Base-by-base conservation (phyloP, 345 rosid genomes). In the Acer saccharum region DNA sequence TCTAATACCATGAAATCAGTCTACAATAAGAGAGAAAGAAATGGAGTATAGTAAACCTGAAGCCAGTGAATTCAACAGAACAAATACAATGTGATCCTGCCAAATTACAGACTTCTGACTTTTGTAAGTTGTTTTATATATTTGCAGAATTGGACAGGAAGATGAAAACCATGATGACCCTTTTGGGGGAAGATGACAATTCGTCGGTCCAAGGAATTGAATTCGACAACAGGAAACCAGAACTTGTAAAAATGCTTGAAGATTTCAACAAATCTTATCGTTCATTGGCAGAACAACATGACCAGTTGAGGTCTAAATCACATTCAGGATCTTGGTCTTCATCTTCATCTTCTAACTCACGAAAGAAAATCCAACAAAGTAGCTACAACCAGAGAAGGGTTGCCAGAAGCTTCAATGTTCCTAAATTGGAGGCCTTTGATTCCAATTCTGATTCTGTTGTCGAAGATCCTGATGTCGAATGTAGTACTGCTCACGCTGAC, bases 131-230 rank as follows among this genome's bases (percentile, higher is more conserved):
- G 27, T 18, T 25, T 58, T 10, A 7, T 77, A 2, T 46, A 11
- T 71, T 46, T 81, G 82, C 89, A 89, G 93, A 85, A 13, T 67
- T 79, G 32, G 83, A 85, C 17, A 73, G 64, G 73, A 86, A 83
- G 29, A 77, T 82, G 84, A 75, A 78, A 41, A 78, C 76, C 60
- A 73, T 83, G 67, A 55, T 64, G 82, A 80, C 52, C 79, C 77
- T 87, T 44, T 18, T 82, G 75, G 83, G 63, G 72, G 80, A 77
- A 44, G 48, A 76, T 2, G 62, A 73, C 0, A 70, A 55, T 12
- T 60, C 78, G 9, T 62, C 80, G 39, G 54, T 20, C 10, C 41
- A 27, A 12, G 68, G 32, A 46, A 58, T 11, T 29, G 77, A 67
- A 29, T 72, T 62, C 25, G 48, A 2, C 48, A 76, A 68, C 7